A percentile compares a stretch with the other conserved stretches of the same genome.
phyloP scores from a whole-genome alignment of 805 yeast species.

The Candida piceae region DNA sequence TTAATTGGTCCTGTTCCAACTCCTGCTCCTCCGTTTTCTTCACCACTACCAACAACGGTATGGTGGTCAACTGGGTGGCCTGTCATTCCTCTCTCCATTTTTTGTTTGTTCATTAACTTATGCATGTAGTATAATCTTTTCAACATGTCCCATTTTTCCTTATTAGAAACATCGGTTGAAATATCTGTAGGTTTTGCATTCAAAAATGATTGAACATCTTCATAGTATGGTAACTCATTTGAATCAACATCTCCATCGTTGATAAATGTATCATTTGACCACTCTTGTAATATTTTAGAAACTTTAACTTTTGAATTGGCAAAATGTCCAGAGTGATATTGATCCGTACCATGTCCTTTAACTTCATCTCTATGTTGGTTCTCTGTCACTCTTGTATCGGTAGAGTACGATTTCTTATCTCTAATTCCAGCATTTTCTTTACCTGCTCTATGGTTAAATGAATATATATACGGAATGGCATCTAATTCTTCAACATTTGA shows the following conservation, averaged over 20 bases:
- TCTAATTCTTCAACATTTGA: conserved; percentile 23
- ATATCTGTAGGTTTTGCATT: conserved; percentile 35
- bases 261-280: conserved; percentile 44
- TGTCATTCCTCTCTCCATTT: too few species aligned
- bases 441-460: conserved; percentile 88
- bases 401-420: conserved; percentile 74
- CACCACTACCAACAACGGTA: too few species aligned
- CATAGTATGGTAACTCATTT: conserved; percentile 41
- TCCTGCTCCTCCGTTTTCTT: too few species aligned
- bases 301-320: conserved; percentile 48
- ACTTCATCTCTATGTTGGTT: conserved; percentile 67
- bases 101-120: conserved; percentile 48
- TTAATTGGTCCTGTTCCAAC: conserved; percentile 4
- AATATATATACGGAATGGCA: conserved; percentile 30
- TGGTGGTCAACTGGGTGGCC: too few species aligned
- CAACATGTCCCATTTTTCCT: conserved; percentile 65
- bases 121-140: conserved; percentile 69
- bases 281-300: conserved; percentile 47
- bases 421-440: conserved; percentile 80
- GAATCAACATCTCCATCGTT: conserved; percentile 29
- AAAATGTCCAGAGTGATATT: conserved; percentile 43
- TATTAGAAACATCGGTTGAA: conserved; percentile 34
- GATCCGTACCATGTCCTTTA: conserved; percentile 69
- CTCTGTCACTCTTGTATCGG: conserved; percentile 75
- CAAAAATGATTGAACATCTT: conserved; percentile 53